Evolutionary conservation across 345 rosid genomes (phyloP).

Genomic region (Xanthoceras sorbifolium): DNA sequence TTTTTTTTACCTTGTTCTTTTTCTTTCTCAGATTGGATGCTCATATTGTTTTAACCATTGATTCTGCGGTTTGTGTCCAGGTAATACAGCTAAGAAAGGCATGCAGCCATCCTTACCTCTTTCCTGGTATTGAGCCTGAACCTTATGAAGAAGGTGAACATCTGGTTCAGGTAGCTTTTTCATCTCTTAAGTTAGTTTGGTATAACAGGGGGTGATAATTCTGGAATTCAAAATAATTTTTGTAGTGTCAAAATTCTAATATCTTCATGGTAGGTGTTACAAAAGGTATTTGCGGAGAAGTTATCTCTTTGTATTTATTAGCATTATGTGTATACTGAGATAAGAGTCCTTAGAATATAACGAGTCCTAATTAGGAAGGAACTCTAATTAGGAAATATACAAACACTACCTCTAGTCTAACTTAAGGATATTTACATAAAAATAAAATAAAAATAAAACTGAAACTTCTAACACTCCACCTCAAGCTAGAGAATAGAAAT

Average conservation of each 20-base stretch:
- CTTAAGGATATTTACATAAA: no score
- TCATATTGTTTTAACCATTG: conserved; percentile 4
- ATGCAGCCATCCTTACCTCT: conserved; percentile 93
- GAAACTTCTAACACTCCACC: no score
- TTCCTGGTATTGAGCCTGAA: conserved; percentile 92
- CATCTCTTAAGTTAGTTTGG: conserved; percentile 11
- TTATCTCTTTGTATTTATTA: no score
- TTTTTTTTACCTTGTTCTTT: conserved; percentile 11
- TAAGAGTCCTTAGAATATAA: no score
- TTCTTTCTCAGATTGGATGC: background rate
- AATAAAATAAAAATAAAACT: no score
- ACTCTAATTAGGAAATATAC: no score
- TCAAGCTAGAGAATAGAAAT: no score
- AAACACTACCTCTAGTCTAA: no score
- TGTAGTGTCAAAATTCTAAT: background rate
- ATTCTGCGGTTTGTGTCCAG: conserved; percentile 37
- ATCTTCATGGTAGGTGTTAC: background rate
- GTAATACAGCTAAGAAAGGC: conserved; percentile 89
- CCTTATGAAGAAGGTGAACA: conserved; percentile 96
- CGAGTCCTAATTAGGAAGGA: no score
- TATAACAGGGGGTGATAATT: background rate
- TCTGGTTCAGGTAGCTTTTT: conserved; percentile 68
- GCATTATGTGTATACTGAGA: no score
- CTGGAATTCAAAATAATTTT: background rate
- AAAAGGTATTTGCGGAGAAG: no score